Percentiles rank a stretch among this genome's conserved stretches.
phyloP scores from a whole-genome alignment of 345 rosid species.

The Lumnitzera littorea region DNA sequence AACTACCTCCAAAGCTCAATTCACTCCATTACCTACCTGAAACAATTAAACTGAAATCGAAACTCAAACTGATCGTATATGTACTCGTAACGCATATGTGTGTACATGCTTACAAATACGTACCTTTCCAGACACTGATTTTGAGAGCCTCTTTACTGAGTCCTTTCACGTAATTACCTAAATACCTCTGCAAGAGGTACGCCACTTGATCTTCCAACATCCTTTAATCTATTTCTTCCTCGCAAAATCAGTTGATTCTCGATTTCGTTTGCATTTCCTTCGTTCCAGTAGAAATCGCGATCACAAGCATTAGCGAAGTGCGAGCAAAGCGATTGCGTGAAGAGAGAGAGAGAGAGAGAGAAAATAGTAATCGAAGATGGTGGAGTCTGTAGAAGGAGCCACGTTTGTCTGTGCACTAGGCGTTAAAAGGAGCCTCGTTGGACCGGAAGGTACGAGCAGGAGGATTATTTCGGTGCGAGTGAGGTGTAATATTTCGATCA shows the following conservation, averaged over 20 bases:
- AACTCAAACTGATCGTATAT: neutral
- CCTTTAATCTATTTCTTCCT: neutral
- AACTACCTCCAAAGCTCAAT: neutral
- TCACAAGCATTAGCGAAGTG: too few relatives aligned
- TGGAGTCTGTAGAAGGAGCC: too few relatives aligned
- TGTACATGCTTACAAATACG: neutral
- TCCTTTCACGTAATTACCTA: slow-evolving; percentile 87
- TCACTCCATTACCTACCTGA: neutral
- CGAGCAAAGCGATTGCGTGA: too few relatives aligned
- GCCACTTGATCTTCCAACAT: slow-evolving; percentile 99
- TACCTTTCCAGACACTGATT: slow-evolving; percentile 98
- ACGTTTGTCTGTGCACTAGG: too few relatives aligned
- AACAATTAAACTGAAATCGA: neutral
- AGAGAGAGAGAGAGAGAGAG: too few relatives aligned
- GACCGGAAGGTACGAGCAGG: too few relatives aligned
- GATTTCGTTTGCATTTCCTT: neutral
- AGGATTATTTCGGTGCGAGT: too few relatives aligned
- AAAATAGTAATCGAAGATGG: too few relatives aligned
- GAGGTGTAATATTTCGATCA: too few relatives aligned
- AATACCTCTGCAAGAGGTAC: slow-evolving; percentile 68
- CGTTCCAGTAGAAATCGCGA: too few relatives aligned
- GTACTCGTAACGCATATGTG: neutral
- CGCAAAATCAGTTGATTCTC: neutral
- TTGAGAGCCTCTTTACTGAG: slow-evolving; percentile 92
- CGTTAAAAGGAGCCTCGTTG: too few relatives aligned